Conservation (phyloP, 257 asterid genomes). For the Ballota nigra region DNA sequence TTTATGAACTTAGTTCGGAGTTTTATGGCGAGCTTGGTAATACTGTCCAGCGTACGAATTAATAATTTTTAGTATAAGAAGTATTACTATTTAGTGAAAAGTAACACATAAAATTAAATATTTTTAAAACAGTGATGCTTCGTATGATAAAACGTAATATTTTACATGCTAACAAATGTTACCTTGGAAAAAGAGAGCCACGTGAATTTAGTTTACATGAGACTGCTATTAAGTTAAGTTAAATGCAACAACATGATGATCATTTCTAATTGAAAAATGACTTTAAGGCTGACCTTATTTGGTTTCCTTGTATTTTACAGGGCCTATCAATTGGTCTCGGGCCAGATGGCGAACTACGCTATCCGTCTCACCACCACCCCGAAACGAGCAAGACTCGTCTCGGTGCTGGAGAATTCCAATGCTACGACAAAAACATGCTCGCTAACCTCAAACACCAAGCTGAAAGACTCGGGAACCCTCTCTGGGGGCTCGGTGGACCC, state of each 20-base stretch:
- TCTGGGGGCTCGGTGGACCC: conserved; percentile 90
- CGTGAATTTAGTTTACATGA: background rate
- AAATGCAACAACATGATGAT: background rate
- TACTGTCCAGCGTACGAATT: background rate
- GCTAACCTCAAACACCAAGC: conserved; percentile 57
- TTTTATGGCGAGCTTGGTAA: background rate
- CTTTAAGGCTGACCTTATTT: background rate
- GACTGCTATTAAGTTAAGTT: too few species aligned
- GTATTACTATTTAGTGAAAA: background rate
- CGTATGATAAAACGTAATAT: too few species aligned
- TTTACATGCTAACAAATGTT: background rate
- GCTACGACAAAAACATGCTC: conserved; percentile 71
- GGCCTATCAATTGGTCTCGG: conserved; percentile 83
- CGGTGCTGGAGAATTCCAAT: conserved; percentile 89
- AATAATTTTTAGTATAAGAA: background rate
- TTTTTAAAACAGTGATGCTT: background rate
- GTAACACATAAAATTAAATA: background rate
- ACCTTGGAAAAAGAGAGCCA: background rate
- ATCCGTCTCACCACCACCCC: conserved; percentile 61
- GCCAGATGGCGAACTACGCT: conserved; percentile 84
- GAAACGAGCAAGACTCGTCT: conserved; percentile 17
- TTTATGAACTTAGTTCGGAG: background rate
- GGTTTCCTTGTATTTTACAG: conserved; percentile 31
- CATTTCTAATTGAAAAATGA: background rate
- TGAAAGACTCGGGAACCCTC: conserved; percentile 51